Conservation (phyloP, 106 monocot species). For the Platanthera zijinensis region DNA sequence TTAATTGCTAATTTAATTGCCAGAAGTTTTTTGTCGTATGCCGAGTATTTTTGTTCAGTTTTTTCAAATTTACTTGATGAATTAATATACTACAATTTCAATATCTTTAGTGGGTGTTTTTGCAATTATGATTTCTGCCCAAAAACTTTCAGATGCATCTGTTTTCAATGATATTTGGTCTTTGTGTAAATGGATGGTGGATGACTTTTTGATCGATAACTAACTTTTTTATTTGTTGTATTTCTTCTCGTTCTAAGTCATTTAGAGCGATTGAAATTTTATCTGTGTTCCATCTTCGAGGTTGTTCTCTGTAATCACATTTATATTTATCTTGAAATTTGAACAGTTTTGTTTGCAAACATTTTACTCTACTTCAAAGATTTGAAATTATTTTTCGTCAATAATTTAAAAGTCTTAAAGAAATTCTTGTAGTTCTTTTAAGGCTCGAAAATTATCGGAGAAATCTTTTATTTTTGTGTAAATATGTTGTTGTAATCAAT, state of each 20-base stretch:
- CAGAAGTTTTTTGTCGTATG: slow-evolving; percentile 5
- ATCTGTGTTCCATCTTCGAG: slow-evolving; percentile 9
- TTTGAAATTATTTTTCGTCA: neutral
- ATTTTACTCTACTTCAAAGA: neutral
- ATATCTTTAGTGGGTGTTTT: too few relatives aligned
- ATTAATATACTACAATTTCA: too few relatives aligned
- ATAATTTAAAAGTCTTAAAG: slow-evolving; percentile 3
- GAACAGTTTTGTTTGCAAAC: neutral
- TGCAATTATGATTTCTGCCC: too few relatives aligned
- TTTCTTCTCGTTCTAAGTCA: neutral
- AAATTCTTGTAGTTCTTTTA: slow-evolving; percentile 5
- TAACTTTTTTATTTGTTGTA: slow-evolving; percentile 3
- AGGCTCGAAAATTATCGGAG: too few relatives aligned
- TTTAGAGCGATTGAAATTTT: neutral
- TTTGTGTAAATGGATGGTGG: neutral
- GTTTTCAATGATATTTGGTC: too few relatives aligned
- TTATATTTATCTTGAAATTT: neutral
- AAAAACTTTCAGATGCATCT: too few relatives aligned
- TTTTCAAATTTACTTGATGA: too few relatives aligned
- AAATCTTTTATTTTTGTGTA: too few relatives aligned
- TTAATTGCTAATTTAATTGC: neutral
- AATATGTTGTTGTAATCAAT: too few relatives aligned
- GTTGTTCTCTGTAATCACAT: neutral
- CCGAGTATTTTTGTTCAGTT: too few relatives aligned
- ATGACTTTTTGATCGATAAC: neutral